These are phyloP conservation scores for Chlorella ohadii DNA, from an alignment of 139 green algal species.

Conservation along the genomic window DNA sequence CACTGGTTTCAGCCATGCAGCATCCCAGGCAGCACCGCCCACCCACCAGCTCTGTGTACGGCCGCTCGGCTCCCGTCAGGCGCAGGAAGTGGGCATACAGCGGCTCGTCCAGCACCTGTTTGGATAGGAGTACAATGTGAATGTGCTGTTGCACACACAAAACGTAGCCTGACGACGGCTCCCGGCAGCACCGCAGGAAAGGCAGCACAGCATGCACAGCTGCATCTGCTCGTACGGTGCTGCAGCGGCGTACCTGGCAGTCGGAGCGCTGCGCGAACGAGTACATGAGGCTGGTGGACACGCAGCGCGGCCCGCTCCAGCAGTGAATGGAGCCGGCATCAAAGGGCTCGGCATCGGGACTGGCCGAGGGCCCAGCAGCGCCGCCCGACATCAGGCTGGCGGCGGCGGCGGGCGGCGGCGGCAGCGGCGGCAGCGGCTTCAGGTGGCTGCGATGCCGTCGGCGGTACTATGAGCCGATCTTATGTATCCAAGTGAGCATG, in stretches of 20 bases:
- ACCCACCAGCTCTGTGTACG: slow-evolving; percentile 40
- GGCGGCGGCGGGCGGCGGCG: too few species aligned
- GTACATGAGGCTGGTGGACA: slow-evolving; percentile 50
- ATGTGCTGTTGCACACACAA: too few species aligned
- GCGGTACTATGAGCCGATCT: not conserved
- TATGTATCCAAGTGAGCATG: not conserved
- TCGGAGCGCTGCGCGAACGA: slow-evolving; percentile 44
- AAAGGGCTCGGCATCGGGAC: not conserved
- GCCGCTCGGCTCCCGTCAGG: slow-evolving; percentile 23
- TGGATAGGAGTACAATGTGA: too few species aligned
- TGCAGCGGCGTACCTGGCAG: not conserved
- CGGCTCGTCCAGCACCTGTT: slow-evolving; percentile 58
- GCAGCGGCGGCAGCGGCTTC: too few species aligned
- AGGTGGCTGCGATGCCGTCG: too few species aligned
- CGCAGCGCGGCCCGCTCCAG: slow-evolving; percentile 46
- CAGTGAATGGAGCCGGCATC: slow-evolving; percentile 26
- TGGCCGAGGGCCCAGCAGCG: too few species aligned
- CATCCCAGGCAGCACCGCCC: too few species aligned
- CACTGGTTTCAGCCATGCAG: not conserved
- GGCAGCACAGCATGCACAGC: not conserved
- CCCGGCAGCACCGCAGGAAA: too few species aligned
- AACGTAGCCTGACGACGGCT: too few species aligned
- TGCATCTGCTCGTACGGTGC: not conserved
- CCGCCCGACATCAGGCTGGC: too few species aligned
- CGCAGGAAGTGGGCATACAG: slow-evolving; percentile 52